Percentiles rank a stretch among this genome's conserved stretches.
Evolutionary conservation across 495 filamentous ascomycete genomes (phyloP).

Genomic region (Penicillium goetzii): DNA sequence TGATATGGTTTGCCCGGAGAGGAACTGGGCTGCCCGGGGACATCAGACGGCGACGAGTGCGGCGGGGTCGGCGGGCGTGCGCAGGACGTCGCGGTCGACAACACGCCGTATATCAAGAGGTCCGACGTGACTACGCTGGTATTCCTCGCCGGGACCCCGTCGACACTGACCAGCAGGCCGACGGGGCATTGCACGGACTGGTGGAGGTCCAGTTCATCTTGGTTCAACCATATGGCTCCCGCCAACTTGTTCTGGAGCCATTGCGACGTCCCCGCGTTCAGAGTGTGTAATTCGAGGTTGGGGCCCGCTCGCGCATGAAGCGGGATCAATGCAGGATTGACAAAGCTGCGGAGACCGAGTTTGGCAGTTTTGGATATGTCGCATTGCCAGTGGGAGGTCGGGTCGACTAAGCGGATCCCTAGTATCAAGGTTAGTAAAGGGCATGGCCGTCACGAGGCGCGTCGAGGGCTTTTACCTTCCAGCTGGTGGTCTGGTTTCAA

Average conservation of each 20-base stretch:
- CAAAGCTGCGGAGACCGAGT: constrained; percentile 47
- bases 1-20: constrained; percentile 30
- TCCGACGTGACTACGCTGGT: constrained; percentile 48
- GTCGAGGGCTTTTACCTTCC: constrained; percentile 35
- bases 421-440: constrained; percentile 20
- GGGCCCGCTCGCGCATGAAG: constrained; percentile 56
- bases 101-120: constrained; percentile 57
- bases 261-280: constrained; percentile 39
- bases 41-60: constrained; percentile 45
- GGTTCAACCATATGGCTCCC: constrained; percentile 41
- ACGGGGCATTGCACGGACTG: constrained; percentile 47
- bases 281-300: constrained; percentile 50
- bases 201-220: constrained; percentile 37
- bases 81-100: constrained; percentile 36
- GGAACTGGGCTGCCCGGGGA: constrained; percentile 17
- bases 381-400: constrained; percentile 43
- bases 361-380: constrained; percentile 43
- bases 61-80: constrained; percentile 53
- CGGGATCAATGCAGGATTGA: constrained; percentile 53
- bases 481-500: constrained; percentile 36
- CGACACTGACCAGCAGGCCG: constrained; percentile 43
- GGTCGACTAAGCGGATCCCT: constrained; percentile 47
- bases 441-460: constrained; percentile 9
- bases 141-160: constrained; percentile 25
- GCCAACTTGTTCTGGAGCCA: constrained; percentile 47